Base-by-base conservation (phyloP, 306 rosid species). In the Rosa chinensis region DNA sequence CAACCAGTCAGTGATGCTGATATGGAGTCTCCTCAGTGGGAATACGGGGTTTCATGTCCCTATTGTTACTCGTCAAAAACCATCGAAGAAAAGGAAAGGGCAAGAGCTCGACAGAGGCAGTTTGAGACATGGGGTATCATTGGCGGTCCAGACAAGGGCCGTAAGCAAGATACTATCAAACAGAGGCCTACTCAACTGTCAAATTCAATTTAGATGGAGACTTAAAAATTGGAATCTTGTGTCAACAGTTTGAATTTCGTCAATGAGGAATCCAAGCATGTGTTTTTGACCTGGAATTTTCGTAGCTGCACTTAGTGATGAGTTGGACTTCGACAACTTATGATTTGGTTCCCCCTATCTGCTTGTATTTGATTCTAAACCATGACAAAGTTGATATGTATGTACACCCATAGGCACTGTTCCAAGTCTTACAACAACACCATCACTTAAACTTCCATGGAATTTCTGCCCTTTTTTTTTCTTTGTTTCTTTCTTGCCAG, bases 1-100 rank as follows among this genome's bases (percentile, higher is more conserved):
- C 92, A 95, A 79, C 99, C 99, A 1, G 94, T 95, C 72, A 92
- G 94, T 79, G 97, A 92, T 81, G 87, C 86, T 2, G 99, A 95
- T 86, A 88, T 92, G 93, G 97, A 92, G 82, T 85, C 97, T 55
- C 94, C 90, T 1, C 78, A 79, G 63, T 95, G 87, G 88, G 98
- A 95, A 74, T 83, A 87, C 61, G 98, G 94, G 75, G 98, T 95
- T 68, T 87, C 90, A 9, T 95, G 98, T 72, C 97, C 99, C 2
- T 35, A 90, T 81, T 95, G 99, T 80, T 86, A 73, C 89, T 77
- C 87, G 0, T 85, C 53, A 66, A 95, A 95, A 79, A 87, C 98
- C n/a, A 92, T 87, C 5, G 97, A 91, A 79, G 98, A 92, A 84
- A 92, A 91, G 82, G 99, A 91, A 66, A 89, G 99, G 74, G 97